Base-by-base conservation (phyloP, 2,329 filamentous ascomycete species). In the Nannizziopsis arthrosporioides region DNA sequence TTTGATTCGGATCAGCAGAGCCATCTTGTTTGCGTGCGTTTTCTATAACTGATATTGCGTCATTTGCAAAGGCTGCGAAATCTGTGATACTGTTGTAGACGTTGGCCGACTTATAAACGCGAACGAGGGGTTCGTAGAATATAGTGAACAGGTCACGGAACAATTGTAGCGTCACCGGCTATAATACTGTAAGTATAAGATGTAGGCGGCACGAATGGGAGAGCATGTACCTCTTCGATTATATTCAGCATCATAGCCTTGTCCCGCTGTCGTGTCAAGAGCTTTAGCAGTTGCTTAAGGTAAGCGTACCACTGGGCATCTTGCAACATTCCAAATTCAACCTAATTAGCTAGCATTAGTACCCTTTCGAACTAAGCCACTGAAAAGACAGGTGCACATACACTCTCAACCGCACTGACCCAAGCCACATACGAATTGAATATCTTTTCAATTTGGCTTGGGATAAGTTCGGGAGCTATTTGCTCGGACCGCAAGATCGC, bases 71-170 rank as follows among this genome's bases (percentile, higher is more conserved):
- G 35, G 81, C 74, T 0, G 90, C 85, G 69, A 98, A 96, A 65
- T 98, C 92, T 0, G 90, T 96, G 51, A 98, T 90, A 61, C 85
- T 93, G 71, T 81, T 92, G 73, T 96, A 96, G 19, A 98, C 90
- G 58, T 96, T 98, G 55, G 92, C 92, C 15, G 89, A 94, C 69
- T 96, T 98, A 74, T 98, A 98, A 0, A 98, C 92, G 42, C 92
- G 79, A 12, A 98, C 87, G 17, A 98, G 80, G 0, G 92, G 92
- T 63, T 98, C 92, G 68, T 98, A 98, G 70, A 98, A 98, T 62
- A 98, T 96, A 31, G 88, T 94, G 65, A 98, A 96, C 18, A 98
- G 75, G 60, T 98, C 92, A 42, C 88, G 81, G 75, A 98, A 92
- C 22, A 98, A 76, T 62, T 93, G 84, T n/a, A 98, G 74, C 0